Conservation (phyloP, 192 early-diverging fungal genomes). For the Umbelopsis isabellina region DNA sequence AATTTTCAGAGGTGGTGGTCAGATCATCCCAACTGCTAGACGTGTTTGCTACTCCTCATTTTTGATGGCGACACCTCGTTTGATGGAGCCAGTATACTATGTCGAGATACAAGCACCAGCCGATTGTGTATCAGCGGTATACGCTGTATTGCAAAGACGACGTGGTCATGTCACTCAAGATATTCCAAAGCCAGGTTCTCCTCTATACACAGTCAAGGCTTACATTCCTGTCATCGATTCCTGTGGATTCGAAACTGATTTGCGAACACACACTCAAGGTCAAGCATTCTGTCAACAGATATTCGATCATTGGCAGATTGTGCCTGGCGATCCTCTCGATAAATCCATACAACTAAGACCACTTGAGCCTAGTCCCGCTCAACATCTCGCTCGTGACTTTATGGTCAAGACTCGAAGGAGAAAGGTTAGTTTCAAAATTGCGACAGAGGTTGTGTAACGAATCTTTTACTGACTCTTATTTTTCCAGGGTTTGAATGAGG, state of each 20-base stretch:
- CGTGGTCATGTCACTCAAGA: slow-evolving; percentile 96
- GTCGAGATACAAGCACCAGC: slow-evolving; percentile 98
- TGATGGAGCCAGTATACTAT: slow-evolving; percentile 97
- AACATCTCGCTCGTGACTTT: slow-evolving; percentile 95
- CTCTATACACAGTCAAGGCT: slow-evolving; percentile 91
- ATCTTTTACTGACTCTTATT: background rate
- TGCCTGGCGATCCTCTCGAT: slow-evolving; percentile 97
- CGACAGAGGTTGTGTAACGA: background rate
- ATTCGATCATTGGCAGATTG: slow-evolving; percentile 99
- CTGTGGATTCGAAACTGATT: slow-evolving; percentile 94
- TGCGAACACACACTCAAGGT: slow-evolving; percentile 95
- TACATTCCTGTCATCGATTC: slow-evolving; percentile 96
- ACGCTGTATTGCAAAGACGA: slow-evolving; percentile 90
- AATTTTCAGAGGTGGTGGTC: slow-evolving; percentile 92
- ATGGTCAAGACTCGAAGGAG: slow-evolving; percentile 98
- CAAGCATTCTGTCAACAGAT: slow-evolving; percentile 97
- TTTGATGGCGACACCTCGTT: slow-evolving; percentile 89
- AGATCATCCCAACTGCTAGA: slow-evolving; percentile 95
- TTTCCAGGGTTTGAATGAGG: slow-evolving; percentile 70
- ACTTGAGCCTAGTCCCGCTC: slow-evolving; percentile 85
- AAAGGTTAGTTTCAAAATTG: slow-evolving; percentile 56
- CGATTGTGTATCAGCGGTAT: slow-evolving; percentile 93
- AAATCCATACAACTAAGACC: slow-evolving; percentile 84
- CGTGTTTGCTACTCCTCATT: slow-evolving; percentile 98
- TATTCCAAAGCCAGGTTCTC: slow-evolving; percentile 91